Evolutionary conservation across 2,329 filamentous ascomycete genomes (phyloP).

Genomic region (Sphaerostilbella broomeana): DNA sequence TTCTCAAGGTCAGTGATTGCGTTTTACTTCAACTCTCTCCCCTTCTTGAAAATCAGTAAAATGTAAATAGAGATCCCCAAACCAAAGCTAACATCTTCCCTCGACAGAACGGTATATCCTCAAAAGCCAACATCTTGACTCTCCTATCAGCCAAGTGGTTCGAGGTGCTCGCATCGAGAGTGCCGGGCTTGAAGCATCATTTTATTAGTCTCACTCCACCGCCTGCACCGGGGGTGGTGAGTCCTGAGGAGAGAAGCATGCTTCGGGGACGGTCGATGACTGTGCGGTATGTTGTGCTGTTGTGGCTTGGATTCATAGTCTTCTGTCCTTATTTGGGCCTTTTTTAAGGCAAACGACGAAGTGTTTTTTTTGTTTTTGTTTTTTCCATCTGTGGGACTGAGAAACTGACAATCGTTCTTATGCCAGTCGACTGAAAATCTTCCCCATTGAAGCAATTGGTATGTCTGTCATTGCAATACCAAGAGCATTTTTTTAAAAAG

Average conservation of each 20-base stretch:
- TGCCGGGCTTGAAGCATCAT: constrained; percentile 47
- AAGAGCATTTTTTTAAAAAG: background rate
- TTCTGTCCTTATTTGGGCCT: constrained; percentile 45
- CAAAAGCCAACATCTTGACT: constrained; percentile 49
- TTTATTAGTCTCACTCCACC: constrained; percentile 42
- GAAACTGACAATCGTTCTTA: background rate
- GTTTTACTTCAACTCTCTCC: background rate
- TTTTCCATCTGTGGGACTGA: too few relatives aligned
- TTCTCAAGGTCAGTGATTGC: background rate
- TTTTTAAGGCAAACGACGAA: too few relatives aligned
- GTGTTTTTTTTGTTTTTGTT: too few relatives aligned
- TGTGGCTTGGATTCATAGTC: constrained; percentile 63
- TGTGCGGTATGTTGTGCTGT: constrained; percentile 46
- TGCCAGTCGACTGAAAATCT: constrained; percentile 16
- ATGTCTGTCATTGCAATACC: background rate
- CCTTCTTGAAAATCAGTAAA: background rate
- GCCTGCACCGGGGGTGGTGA: constrained; percentile 23
- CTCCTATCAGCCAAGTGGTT: constrained; percentile 47
- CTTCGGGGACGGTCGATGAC: constrained; percentile 67
- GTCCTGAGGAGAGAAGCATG: constrained; percentile 40
- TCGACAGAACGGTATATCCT: constrained; percentile 48
- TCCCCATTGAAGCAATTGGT: constrained; percentile 30
- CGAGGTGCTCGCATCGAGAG: constrained; percentile 35
- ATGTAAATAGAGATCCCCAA: background rate
- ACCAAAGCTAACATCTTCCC: background rate